phyloP scores from a whole-genome alignment of 345 rosid genomes.

The Boechera retrofracta region DNA sequence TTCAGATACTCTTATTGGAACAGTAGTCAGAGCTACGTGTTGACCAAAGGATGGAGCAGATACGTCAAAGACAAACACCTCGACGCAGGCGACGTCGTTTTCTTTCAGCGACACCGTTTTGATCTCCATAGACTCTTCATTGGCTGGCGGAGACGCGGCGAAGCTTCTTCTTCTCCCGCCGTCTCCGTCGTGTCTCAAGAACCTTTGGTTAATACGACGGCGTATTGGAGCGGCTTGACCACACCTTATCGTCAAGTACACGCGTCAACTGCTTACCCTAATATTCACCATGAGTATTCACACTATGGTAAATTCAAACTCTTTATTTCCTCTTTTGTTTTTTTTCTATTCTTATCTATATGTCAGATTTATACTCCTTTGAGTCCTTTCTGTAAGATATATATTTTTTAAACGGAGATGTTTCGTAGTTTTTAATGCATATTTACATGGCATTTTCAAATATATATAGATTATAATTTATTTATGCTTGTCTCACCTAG shows the following conservation, averaged over 20 bases:
- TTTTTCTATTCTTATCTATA: slow-evolving; percentile 19
- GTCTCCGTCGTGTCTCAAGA: slow-evolving; percentile 38
- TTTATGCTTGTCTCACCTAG: neutral
- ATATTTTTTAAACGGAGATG: neutral
- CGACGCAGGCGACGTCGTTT: slow-evolving; percentile 76
- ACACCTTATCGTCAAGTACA: slow-evolving; percentile 49
- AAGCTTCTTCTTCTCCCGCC: slow-evolving; percentile 24
- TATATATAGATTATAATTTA: neutral
- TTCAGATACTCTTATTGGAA: slow-evolving; percentile 90
- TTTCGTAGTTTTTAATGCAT: neutral
- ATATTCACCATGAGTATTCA: slow-evolving; percentile 58
- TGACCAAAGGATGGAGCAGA: slow-evolving; percentile 94
- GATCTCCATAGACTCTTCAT: slow-evolving; percentile 66
- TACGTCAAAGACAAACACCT: slow-evolving; percentile 86
- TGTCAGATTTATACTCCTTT: slow-evolving; percentile 29
- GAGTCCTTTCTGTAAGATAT: neutral
- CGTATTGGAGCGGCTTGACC: slow-evolving; percentile 37
- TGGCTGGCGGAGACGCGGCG: slow-evolving; percentile 67
- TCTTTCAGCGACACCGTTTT: slow-evolving; percentile 60
- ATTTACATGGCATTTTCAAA: neutral
- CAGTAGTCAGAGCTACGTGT: slow-evolving; percentile 83
- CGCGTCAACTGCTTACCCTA: slow-evolving; percentile 45
- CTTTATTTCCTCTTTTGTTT: slow-evolving; percentile 4
- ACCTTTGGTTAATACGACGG: slow-evolving; percentile 25
- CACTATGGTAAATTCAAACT: slow-evolving; percentile 63